Base-by-base conservation (phyloP, 2,329 filamentous ascomycete species). In the Clonostachys byssicola region DNA sequence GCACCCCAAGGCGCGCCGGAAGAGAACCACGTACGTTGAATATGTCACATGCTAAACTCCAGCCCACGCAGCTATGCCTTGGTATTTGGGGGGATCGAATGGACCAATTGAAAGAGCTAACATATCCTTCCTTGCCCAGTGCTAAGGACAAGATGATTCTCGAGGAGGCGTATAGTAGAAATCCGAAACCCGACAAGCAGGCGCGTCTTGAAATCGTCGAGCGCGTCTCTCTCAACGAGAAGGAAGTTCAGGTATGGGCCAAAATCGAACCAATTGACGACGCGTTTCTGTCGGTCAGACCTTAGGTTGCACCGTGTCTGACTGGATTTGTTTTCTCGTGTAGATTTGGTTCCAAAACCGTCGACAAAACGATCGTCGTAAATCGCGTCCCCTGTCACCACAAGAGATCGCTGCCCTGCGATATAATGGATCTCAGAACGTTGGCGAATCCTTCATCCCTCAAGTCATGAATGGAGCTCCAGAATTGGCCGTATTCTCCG, bases 341-440 rank as follows among this genome's bases (percentile, higher is more conserved):
- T 49, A 96, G 92, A 96, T 96, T 58, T 97, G 92, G 92, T 96
- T 96, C 70, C 92, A 96, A 62, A 96, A 96, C 61, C 83, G 91
- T 60, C 81, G 92, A 54, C 92, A 97, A 66, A 96, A 95, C 67
- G 89, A 95, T 64, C 82, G 92, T 57, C 83, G 92, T 55, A 95
- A 92, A 72, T 90, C 89, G 47, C 86, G 89, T 56, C 91, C 92
- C 42, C 77, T 95, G 36, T 81, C 89, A 30, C 81, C 86, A 10
- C 84, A 91, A 64, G 89, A 94, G 63, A 78, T 92, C 47, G 82
- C 78, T 52, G 78, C 79, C 49, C 69, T 84, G 56, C 68, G 77
- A 59, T 74, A 78, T 60, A 43, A 39, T 36, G 41, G 42, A 41
- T 44, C 44, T 36, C 46, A 42, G 6, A 41, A 34, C 33, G 34